Evolutionary conservation across 2,329 filamentous ascomycete species (phyloP), one percentile per base, ranked within the genome.

Genomic region (Cladophialophora bantiana): DNA sequence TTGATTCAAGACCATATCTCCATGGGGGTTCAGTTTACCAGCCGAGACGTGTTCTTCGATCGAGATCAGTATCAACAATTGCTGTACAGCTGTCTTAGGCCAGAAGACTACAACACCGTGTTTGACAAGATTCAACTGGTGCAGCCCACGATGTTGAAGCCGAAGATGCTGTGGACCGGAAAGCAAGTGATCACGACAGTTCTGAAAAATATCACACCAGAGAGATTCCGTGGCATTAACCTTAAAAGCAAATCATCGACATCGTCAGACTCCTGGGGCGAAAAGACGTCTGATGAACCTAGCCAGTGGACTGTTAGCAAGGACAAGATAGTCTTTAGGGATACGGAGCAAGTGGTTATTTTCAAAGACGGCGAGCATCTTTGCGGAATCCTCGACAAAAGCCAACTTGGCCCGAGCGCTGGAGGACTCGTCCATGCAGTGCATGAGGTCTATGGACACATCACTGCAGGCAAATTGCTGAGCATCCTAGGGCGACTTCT

Each of bases 1-100:
- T 82, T 99, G 59, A 99, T 99, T 80, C 96, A 99, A 80, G 95
- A 99, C 84, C 95, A 99, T 78, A 91, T 99, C 67, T 97, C 94
- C 2, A 94, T 99, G 77, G 93, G 92, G 53, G 92, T 97, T 2
- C 90, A 90, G 79, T 86, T 99, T 64, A 97, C 94, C 65, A 96
- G 89, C 78, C 89, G 92, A 74, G 95, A 99, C 78, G 92, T 91
- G 2, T 94, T 97, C 77, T 97, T 98, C 75, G 90, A 89, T 68
- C 86, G 90, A 64, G 90, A 91, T 40, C 89, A 96, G 67, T 99
- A 98, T 77, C 92, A 97, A 70, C 91, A 98, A 76, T 83, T 99
- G n/a, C 84, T 99, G 5, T 99, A 99, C 78, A 90, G 88, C 67
- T 94, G 92, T 65, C 81, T 99, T 59, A 87, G 95, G 64, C 95